phyloP scores from a whole-genome alignment of 2,329 filamentous ascomycete species.

The Ceratocystis alfenasii region DNA sequence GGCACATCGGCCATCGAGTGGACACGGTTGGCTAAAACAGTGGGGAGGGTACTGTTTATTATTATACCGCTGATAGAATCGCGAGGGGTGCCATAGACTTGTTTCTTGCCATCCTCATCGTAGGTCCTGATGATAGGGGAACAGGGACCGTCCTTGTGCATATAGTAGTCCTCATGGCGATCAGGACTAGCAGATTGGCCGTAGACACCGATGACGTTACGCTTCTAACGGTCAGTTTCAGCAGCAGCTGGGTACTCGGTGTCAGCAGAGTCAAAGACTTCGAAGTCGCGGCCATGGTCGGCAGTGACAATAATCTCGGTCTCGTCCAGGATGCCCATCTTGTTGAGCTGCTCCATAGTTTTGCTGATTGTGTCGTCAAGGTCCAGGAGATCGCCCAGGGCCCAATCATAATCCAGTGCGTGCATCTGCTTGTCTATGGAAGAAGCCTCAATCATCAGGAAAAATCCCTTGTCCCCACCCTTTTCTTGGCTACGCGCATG shows the following conservation, averaged over 20 bases:
- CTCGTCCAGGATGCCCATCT: conserved; percentile 55
- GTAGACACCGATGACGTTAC: too few relatives aligned
- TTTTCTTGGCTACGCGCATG: too few relatives aligned
- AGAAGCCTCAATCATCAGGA: too few relatives aligned
- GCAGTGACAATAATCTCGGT: conserved; percentile 71
- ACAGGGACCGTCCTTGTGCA: conserved; percentile 55
- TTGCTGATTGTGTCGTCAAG: conserved; percentile 72
- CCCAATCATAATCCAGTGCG: conserved; percentile 68
- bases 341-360: conserved; percentile 57
- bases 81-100: conserved; percentile 52
- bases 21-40: conserved; percentile 52
- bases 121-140: conserved; percentile 47
- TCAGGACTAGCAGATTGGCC: conserved; percentile 42
- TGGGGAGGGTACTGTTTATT: conserved; percentile 50
- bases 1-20: conserved; percentile 64
- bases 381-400: conserved; percentile 72
- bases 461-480: too few relatives aligned
- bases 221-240: too few relatives aligned
- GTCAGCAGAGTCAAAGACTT: too few relatives aligned
- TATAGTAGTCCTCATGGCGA: conserved; percentile 61
- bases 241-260: too few relatives aligned
- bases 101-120: not conserved
- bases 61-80: conserved; percentile 57
- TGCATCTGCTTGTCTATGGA: too few relatives aligned
- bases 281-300: conserved; percentile 42